Conservation (phyloP, 352 stramenopile genomes). For the Phytopythium cucurbitacearum region DNA sequence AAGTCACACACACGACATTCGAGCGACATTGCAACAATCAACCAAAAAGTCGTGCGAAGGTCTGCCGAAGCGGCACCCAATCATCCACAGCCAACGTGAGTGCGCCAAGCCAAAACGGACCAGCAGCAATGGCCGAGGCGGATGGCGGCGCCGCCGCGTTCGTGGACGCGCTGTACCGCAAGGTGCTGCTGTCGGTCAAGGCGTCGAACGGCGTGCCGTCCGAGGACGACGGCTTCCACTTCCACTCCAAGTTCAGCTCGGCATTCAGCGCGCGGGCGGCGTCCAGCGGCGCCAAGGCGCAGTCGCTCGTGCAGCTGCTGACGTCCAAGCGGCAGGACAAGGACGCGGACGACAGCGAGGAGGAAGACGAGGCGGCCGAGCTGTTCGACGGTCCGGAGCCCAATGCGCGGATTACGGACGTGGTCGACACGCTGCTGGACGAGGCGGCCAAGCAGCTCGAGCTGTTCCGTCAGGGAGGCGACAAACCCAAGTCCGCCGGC, state of each 20-base stretch:
- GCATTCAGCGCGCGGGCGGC: constrained; percentile 41
- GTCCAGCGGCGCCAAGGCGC: constrained; percentile 28
- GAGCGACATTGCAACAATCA: too few relatives aligned
- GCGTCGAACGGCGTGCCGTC: constrained; percentile 72
- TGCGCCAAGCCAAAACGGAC: background rate
- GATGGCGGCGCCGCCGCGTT: constrained; percentile 25
- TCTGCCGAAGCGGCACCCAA: background rate
- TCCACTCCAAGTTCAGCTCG: constrained; percentile 70
- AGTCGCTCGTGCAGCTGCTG: constrained; percentile 52
- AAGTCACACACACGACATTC: too few relatives aligned
- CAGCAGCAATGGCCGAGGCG: constrained; percentile 16
- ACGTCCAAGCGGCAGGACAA: constrained; percentile 22
- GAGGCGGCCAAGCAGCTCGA: constrained; percentile 76
- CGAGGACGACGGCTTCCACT: constrained; percentile 84
- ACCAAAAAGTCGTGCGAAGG: background rate
- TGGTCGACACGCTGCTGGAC: constrained; percentile 77
- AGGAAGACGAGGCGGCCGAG: constrained; percentile 33
- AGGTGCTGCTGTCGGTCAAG: constrained; percentile 75
- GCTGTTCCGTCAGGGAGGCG: constrained; percentile 38
- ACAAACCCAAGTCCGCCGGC: constrained; percentile 5
- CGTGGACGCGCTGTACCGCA: constrained; percentile 65
- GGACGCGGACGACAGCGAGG: constrained; percentile 31
- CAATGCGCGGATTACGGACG: constrained; percentile 68
- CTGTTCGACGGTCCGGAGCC: constrained; percentile 79
- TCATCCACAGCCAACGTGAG: background rate